phyloP scores from a whole-genome alignment of 2,329 filamentous ascomycete genomes.

The Fusarium sp. region DNA sequence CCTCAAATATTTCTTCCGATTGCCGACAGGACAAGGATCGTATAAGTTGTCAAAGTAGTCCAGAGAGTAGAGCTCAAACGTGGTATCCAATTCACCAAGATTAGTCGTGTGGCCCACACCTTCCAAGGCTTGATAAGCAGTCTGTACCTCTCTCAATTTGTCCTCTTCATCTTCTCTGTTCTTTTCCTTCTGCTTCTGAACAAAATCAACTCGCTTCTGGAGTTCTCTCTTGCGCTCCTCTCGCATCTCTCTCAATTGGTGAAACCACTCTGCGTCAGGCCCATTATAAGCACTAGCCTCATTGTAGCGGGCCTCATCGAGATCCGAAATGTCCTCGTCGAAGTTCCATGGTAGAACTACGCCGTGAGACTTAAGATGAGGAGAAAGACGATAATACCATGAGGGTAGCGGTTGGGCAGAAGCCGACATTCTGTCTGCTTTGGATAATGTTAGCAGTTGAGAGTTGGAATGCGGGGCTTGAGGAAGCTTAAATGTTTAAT shows the following conservation, averaged over 20 bases:
- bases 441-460: background rate
- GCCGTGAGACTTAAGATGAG: background rate
- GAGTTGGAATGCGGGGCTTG: background rate
- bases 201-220: background rate
- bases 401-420: background rate
- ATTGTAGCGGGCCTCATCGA: background rate
- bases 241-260: background rate
- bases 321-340: slow-evolving; percentile 6
- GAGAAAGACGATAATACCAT: background rate
- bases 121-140: background rate
- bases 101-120: too few species aligned
- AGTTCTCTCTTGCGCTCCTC: slow-evolving; percentile 1
- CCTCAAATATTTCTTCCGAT: background rate
- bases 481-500: background rate
- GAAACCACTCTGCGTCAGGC: background rate
- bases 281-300: background rate
- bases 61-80: slow-evolving; percentile 10
- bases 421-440: background rate
- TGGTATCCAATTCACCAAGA: background rate
- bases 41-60: slow-evolving; percentile 9
- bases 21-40: background rate
- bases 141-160: background rate
- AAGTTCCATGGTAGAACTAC: background rate
- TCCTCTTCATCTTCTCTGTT: background rate
- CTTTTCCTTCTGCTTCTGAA: background rate